These are phyloP conservation scores for Whalleya microplaca DNA, from an alignment of 2,329 filamentous ascomycete species.

Conservation along the genomic window DNA sequence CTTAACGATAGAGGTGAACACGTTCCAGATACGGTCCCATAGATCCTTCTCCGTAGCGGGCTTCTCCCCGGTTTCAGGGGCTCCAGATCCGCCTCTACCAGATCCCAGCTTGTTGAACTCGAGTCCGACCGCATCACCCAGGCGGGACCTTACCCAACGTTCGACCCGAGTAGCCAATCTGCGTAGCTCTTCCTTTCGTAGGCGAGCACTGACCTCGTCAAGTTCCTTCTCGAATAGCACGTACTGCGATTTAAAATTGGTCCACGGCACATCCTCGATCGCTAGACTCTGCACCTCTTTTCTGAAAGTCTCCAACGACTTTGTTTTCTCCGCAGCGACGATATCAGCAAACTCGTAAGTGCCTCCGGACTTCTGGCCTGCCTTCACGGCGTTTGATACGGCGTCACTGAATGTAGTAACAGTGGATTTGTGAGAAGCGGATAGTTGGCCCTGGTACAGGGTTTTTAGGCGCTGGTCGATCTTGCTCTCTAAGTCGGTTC, in stretches of 20 bases:
- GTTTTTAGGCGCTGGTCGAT: conserved; percentile 86
- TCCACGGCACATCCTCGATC: conserved; percentile 85
- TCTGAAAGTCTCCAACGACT: conserved; percentile 75
- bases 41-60: conserved; percentile 78
- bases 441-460: conserved; percentile 86
- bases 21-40: conserved; percentile 93
- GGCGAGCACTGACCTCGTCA: conserved; percentile 79
- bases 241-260: conserved; percentile 80
- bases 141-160: conserved; percentile 86
- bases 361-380: conserved; percentile 87
- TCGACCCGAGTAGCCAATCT: conserved; percentile 88
- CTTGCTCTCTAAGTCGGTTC: conserved; percentile 81
- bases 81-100: conserved; percentile 79
- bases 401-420: conserved; percentile 84
- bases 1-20: conserved; percentile 80
- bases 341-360: conserved; percentile 96
- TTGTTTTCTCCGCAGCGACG: conserved; percentile 79
- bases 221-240: conserved; percentile 86
- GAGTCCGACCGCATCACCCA: conserved; percentile 84
- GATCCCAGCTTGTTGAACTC: conserved; percentile 97
- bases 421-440: conserved; percentile 85
- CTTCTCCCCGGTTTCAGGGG: conserved; percentile 77
- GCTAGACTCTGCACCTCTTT: conserved; percentile 72
- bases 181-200: conserved; percentile 96
- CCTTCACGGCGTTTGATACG: conserved; percentile 84